Conservation (phyloP, 2,329 filamentous ascomycete species). For the Aspergillus unguis region DNA sequence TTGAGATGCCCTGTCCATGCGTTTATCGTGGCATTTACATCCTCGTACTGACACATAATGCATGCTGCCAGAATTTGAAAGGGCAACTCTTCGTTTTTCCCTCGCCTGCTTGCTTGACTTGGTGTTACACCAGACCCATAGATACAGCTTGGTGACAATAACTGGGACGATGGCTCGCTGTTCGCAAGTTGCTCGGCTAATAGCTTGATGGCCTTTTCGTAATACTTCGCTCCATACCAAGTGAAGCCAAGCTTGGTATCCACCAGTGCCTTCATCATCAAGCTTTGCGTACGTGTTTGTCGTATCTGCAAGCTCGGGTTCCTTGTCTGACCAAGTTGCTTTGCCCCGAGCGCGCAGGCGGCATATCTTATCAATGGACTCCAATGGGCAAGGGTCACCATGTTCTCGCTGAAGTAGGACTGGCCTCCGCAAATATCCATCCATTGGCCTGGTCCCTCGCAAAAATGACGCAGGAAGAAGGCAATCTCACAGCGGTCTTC, state of each 20-base stretch:
- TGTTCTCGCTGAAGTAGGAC: conserved; percentile 17
- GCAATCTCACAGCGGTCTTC: conserved; percentile 15
- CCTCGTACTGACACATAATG: conserved; percentile 18
- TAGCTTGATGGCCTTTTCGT: conserved; percentile 18
- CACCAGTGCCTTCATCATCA: conserved; percentile 10
- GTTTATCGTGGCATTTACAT: conserved; percentile 14
- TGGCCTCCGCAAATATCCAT: conserved; percentile 16
- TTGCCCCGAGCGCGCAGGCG: conserved; percentile 19
- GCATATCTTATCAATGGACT: conserved; percentile 16
- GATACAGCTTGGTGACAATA: conserved; percentile 9
- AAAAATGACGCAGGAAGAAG: conserved; percentile 18
- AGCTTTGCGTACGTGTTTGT: conserved; percentile 7
- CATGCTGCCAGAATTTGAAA: conserved; percentile 11
- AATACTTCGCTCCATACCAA: conserved; percentile 22
- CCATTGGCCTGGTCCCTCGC: conserved; percentile 14
- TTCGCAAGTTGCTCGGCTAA: conserved; percentile 15
- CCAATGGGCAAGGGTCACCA: conserved; percentile 1
- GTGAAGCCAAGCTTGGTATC: conserved; percentile 13
- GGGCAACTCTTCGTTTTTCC: background rate
- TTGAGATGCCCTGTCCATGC: conserved; percentile 19
- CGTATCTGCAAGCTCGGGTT: conserved; percentile 4
- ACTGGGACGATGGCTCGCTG: background rate
- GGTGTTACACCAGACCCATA: background rate
- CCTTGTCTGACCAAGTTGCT: conserved; percentile 19
- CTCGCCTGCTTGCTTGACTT: background rate